Conservation (phyloP, 1,139 yeast genomes). For the Groenewaldozyma auringiensis region DNA sequence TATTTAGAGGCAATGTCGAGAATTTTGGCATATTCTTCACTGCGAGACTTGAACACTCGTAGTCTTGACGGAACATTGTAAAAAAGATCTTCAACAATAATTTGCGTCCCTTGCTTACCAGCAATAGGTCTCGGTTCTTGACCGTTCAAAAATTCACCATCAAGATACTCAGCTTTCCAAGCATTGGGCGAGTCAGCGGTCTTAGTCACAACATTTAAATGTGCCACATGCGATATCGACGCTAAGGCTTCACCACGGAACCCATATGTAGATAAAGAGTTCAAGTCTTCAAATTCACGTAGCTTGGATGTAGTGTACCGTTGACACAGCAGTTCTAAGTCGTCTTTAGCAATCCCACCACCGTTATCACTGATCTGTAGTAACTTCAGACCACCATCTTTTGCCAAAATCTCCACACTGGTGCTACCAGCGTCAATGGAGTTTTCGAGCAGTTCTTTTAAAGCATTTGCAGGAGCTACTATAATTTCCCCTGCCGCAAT, state of each 20-base stretch:
- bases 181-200: conserved; percentile 57
- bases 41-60: conserved; percentile 54
- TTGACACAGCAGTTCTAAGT: conserved; percentile 53
- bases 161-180: conserved; percentile 49
- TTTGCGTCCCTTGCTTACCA: conserved; percentile 80
- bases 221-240: conserved; percentile 55
- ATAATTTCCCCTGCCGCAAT: conserved; percentile 98
- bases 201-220: conserved; percentile 70
- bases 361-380: conserved; percentile 74
- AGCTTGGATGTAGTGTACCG: conserved; percentile 71
- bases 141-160: conserved; percentile 45
- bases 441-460: conserved; percentile 73
- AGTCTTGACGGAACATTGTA: conserved; percentile 80
- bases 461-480: conserved; percentile 82
- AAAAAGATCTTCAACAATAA: conserved; percentile 80
- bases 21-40: conserved; percentile 70
- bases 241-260: conserved; percentile 80
- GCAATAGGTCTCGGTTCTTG: conserved; percentile 58
- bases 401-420: conserved; percentile 53
- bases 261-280: conserved; percentile 52
- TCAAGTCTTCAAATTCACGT: conserved; percentile 43
- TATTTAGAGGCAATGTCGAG: conserved; percentile 81
- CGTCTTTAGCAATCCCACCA: conserved; percentile 51
- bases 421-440: conserved; percentile 68
- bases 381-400: conserved; percentile 56